Base-by-base conservation (phyloP, 129 eudicot species). In the Flaveria sonorensis region DNA sequence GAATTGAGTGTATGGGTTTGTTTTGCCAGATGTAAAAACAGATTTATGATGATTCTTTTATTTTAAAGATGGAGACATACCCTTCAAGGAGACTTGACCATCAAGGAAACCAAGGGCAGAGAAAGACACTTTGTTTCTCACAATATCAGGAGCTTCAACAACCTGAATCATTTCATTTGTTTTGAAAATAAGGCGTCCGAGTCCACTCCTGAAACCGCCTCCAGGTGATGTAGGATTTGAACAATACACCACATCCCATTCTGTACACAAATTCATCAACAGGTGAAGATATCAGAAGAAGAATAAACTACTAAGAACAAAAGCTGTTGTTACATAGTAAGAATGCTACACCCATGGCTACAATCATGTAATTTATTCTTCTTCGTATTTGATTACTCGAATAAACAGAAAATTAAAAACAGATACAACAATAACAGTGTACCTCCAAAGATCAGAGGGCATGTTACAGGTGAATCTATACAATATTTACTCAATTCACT, bases 381-480 rank as follows among this genome's bases (percentile, higher is more conserved):
- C 36, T 60, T 61, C 1, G 3, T 61, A 61, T 1, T 61, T 61
- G 9, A 61, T 61, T 61, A 14, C 40, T 61, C 14, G 42, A 59
- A 10, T 14, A 75, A 13, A 70, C 16, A 62, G 9, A 81, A 12
- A 69, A 10, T 36, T 15, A 18, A 15, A 55, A 32, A 47, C 32
- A 28, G 30, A 9, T 21, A 65, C 53, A 14, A 56, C 21, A 65
- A 45, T 56, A 23, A 52, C 16, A 78, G 4, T 67, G 75, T 74
- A 93, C 98, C 98, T 87, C 98, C 98, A 79, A 93, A 93, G 69
- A 93, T 93, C 36, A 93, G 79, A 20, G 98, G 98, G 81, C 96
- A 88, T 40, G 88, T 89, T 10, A 91, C 97, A 26, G 98, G 98
- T 68, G 89, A 91, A 78, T 88, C 86, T 16, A 93, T 85, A 81